Conservation (phyloP, 2,329 filamentous ascomycete species). For the Exophiala bonariae region DNA sequence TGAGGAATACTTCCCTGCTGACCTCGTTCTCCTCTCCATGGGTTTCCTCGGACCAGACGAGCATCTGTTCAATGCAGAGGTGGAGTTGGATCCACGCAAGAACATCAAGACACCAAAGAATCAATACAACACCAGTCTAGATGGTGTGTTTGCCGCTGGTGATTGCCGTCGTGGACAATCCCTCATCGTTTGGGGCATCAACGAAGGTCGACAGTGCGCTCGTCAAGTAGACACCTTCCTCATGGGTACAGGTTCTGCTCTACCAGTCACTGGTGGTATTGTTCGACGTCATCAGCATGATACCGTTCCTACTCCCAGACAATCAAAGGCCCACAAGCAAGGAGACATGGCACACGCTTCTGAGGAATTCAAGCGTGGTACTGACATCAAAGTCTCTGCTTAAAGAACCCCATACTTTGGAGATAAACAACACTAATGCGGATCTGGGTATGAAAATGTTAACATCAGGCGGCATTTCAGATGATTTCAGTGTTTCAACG, state of each 20-base stretch:
- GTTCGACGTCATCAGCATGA: slow-evolving; percentile 70
- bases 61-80: slow-evolving; percentile 78
- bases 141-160: slow-evolving; percentile 89
- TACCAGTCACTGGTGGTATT: slow-evolving; percentile 91
- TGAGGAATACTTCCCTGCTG: slow-evolving; percentile 94
- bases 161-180: slow-evolving; percentile 95
- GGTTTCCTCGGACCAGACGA: slow-evolving; percentile 94
- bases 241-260: slow-evolving; percentile 68
- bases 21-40: slow-evolving; percentile 93
- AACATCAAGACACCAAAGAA: slow-evolving; percentile 92
- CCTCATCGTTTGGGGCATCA: slow-evolving; percentile 97
- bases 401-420: too few species aligned
- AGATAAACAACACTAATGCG: too few species aligned
- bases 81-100: slow-evolving; percentile 90
- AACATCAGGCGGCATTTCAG: slow-evolving; percentile 1
- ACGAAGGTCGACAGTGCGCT: slow-evolving; percentile 90
- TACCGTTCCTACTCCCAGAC: slow-evolving; percentile 34
- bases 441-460: too few species aligned
- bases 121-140: slow-evolving; percentile 83
- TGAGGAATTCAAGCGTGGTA: slow-evolving; percentile 19
- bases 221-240: slow-evolving; percentile 90
- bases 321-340: slow-evolving; percentile 20
- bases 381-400: slow-evolving; percentile 15
- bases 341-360: slow-evolving; percentile 24
- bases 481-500: not conserved